phyloP scores from a whole-genome alignment of 1,139 yeast species.

The Pichia norvegensis region DNA sequence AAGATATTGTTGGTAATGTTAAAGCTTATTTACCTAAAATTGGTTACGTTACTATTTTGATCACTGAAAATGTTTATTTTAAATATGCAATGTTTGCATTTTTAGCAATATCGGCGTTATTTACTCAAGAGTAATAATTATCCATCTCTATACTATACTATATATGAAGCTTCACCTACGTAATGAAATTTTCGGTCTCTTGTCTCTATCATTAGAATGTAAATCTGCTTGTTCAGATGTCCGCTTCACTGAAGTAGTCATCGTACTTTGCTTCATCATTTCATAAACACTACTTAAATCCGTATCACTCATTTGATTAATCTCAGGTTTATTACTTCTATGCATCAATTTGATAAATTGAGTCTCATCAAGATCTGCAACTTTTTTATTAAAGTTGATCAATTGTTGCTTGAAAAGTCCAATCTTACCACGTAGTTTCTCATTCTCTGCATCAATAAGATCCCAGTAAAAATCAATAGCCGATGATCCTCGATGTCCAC shows the following conservation, averaged over 20 bases:
- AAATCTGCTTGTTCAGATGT: constrained; percentile 24
- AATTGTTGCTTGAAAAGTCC: constrained; percentile 52
- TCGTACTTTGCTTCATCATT: not conserved
- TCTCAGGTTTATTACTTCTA: constrained; percentile 19
- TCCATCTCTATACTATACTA: not conserved
- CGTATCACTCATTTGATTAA: constrained; percentile 9
- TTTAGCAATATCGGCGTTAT: constrained; percentile 51
- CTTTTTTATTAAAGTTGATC: constrained; percentile 26
- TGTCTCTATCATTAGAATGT: constrained; percentile 14
- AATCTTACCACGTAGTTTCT: constrained; percentile 48
- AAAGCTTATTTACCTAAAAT: constrained; percentile 85
- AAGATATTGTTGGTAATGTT: constrained; percentile 83
- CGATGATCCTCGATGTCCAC: constrained; percentile 76
- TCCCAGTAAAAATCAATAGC: constrained; percentile 79
- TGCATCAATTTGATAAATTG: constrained; percentile 20
- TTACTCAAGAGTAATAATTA: constrained; percentile 35
- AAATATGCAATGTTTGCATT: constrained; percentile 64
- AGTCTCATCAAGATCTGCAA: constrained; percentile 4
- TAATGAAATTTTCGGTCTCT: constrained; percentile 9
- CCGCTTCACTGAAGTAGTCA: constrained; percentile 16
- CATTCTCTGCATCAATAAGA: constrained; percentile 53
- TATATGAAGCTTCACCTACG: constrained; percentile 2
- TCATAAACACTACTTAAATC: constrained; percentile 21
- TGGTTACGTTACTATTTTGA: constrained; percentile 85
- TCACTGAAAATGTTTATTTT: constrained; percentile 81